A percentile compares a stretch with the other conserved stretches of the same genome.
Evolutionary conservation across 2,329 filamentous ascomycete genomes (phyloP).

Genomic region (Biscogniauxia marginata): DNA sequence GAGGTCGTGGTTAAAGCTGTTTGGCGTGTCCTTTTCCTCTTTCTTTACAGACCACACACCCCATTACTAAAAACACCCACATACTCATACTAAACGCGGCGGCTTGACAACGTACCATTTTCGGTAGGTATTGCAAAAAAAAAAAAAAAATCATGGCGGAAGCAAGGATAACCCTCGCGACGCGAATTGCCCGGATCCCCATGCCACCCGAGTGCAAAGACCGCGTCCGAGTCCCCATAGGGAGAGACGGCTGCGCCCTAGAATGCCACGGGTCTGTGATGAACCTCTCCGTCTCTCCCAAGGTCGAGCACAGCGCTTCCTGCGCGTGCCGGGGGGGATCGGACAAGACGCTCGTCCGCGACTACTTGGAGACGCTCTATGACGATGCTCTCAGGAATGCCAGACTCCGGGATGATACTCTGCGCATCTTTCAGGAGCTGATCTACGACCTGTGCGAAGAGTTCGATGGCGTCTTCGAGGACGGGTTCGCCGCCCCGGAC

Average conservation of each 20-base stretch:
- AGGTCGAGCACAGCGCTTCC: not conserved
- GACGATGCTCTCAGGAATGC: not conserved
- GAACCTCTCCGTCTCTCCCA: not conserved
- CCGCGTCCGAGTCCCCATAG: not conserved
- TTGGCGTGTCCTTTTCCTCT: too few relatives aligned
- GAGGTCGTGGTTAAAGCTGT: too few relatives aligned
- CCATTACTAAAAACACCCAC: too few relatives aligned
- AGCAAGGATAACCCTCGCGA: too few relatives aligned
- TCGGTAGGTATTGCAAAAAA: too few relatives aligned
- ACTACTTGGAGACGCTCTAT: not conserved
- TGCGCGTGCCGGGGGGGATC: conserved; percentile 1
- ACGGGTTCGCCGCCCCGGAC: not conserved
- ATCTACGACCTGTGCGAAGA: conserved; percentile 5
- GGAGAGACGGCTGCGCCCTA: not conserved
- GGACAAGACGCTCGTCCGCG: not conserved
- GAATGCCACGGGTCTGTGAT: conserved; percentile 4
- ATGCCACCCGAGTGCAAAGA: not conserved
- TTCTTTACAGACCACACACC: too few relatives aligned
- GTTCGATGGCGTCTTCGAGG: not conserved
- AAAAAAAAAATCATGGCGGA: too few relatives aligned
- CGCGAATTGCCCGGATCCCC: too few relatives aligned
- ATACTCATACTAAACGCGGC: too few relatives aligned
- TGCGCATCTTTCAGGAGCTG: not conserved
- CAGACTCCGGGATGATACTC: not conserved
- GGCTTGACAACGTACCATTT: too few relatives aligned